Percentiles rank a stretch among this genome's conserved stretches.
These are phyloP conservation scores for Quercus bicolor DNA, from an alignment of 306 rosid genomes.

Conservation along the genomic window DNA sequence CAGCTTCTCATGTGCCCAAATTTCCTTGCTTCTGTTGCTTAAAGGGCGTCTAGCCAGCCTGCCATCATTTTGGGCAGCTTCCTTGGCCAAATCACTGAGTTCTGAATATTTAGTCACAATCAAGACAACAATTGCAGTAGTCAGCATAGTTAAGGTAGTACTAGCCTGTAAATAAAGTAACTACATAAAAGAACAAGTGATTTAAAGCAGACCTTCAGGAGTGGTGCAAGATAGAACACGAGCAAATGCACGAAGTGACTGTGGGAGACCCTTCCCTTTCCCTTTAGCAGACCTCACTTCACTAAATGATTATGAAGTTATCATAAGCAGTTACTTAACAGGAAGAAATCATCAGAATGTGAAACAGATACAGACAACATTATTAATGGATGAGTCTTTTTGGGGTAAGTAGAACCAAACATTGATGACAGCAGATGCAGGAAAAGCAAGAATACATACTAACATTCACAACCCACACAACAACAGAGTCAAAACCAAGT, in stretches of 20 bases:
- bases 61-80: slow-evolving; percentile 69
- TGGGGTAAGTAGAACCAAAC: not conserved
- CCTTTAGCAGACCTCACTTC: slow-evolving; percentile 53
- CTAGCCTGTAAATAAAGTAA: not conserved
- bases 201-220: slow-evolving; percentile 36
- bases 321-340: not conserved
- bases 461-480: not conserved
- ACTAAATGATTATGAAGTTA: slow-evolving; percentile 34
- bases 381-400: not conserved
- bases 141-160: not conserved
- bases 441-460: not conserved
- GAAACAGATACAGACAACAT: not conserved
- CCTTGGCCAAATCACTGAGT: slow-evolving; percentile 43
- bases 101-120: slow-evolving; percentile 41
- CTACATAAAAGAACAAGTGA: not conserved
- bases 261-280: slow-evolving; percentile 77
- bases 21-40: slow-evolving; percentile 48
- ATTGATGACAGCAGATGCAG: not conserved
- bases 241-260: slow-evolving; percentile 73
- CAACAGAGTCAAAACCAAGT: not conserved
- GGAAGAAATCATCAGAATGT: not conserved
- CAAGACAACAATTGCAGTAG: slow-evolving; percentile 19
- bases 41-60: slow-evolving; percentile 70
- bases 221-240: slow-evolving; percentile 57
- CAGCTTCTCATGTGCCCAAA: slow-evolving; percentile 59